Evolutionary conservation across 139 green algal genomes (phyloP).

Genomic region (Coccomyxa sp.): DNA sequence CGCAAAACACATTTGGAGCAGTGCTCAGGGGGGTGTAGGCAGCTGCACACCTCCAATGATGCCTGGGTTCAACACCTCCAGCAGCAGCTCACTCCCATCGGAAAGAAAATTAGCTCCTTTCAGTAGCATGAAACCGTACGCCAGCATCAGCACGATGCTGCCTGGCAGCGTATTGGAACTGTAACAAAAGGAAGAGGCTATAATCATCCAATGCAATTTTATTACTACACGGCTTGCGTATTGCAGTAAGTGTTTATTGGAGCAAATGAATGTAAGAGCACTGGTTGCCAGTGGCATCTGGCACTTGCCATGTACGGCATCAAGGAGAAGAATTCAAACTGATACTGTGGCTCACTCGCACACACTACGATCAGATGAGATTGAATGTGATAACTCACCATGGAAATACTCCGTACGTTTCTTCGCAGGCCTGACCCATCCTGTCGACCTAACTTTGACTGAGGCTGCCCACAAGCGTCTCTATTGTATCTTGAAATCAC

Average conservation of each 20-base stretch:
- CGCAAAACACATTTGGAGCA: too few relatives aligned
- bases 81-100: slow-evolving; percentile 62
- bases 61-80: slow-evolving; percentile 58
- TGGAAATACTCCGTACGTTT: slow-evolving; percentile 40
- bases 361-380: too few relatives aligned
- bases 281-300: too few relatives aligned
- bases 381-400: slow-evolving; percentile 18
- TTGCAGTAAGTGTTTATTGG: neutral
- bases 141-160: slow-evolving; percentile 33
- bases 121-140: slow-evolving; percentile 47
- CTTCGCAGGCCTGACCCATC: slow-evolving; percentile 13
- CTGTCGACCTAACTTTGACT: too few relatives aligned
- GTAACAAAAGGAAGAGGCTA: neutral
- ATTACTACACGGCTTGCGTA: neutral
- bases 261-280: too few relatives aligned
- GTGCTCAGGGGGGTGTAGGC: too few relatives aligned
- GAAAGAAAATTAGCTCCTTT: slow-evolving; percentile 50
- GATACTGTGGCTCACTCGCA: too few relatives aligned
- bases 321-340: too few relatives aligned
- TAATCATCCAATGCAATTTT: neutral
- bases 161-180: slow-evolving; percentile 23
- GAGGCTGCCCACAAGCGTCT: too few relatives aligned
- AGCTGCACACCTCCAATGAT: slow-evolving; percentile 32
- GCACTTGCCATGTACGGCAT: too few relatives aligned
- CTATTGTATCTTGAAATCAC: too few relatives aligned